Conservation (phyloP, 331 rosid genomes). For the Malus hybrid region DNA sequence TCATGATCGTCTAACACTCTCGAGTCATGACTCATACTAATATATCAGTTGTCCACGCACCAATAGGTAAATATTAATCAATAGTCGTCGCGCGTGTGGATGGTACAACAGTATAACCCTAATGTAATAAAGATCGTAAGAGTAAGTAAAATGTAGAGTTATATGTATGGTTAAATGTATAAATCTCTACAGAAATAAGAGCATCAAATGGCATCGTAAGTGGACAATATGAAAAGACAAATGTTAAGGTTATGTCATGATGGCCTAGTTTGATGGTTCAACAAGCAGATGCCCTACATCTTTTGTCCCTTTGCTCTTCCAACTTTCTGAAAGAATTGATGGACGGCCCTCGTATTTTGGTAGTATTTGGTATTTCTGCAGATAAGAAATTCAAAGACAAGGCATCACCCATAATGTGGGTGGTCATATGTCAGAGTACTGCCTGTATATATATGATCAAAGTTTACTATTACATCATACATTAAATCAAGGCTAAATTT, state of each 20-base stretch:
- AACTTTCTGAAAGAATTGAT: constrained; percentile 34
- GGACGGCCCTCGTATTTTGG: constrained; percentile 45
- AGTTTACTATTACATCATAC: background rate
- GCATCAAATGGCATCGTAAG: constrained; percentile 45
- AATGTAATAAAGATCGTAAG: background rate
- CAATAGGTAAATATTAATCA: too few species aligned
- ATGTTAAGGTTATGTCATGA: constrained; percentile 66
- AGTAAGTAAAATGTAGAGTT: background rate
- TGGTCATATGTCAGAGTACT: constrained; percentile 45
- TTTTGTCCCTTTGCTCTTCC: constrained; percentile 38
- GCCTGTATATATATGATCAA: constrained; percentile 1
- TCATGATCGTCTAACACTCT: too few species aligned
- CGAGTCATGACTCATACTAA: too few species aligned
- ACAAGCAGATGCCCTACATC: constrained; percentile 50
- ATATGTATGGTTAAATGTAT: constrained; percentile 5
- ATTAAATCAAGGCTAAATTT: too few species aligned
- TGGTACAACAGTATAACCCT: too few species aligned
- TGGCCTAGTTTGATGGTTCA: constrained; percentile 31
- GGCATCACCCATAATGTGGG: constrained; percentile 30
- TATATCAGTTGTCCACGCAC: too few species aligned
- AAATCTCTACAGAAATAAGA: constrained; percentile 7
- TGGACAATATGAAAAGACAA: constrained; percentile 83
- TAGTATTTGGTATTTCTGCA: constrained; percentile 58
- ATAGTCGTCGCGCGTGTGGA: too few species aligned
- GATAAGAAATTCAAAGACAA: constrained; percentile 49